A percentile compares a stretch with the other conserved stretches of the same genome.
Conservation (phyloP, 306 rosid genomes). For the Prunus dulcis region DNA sequence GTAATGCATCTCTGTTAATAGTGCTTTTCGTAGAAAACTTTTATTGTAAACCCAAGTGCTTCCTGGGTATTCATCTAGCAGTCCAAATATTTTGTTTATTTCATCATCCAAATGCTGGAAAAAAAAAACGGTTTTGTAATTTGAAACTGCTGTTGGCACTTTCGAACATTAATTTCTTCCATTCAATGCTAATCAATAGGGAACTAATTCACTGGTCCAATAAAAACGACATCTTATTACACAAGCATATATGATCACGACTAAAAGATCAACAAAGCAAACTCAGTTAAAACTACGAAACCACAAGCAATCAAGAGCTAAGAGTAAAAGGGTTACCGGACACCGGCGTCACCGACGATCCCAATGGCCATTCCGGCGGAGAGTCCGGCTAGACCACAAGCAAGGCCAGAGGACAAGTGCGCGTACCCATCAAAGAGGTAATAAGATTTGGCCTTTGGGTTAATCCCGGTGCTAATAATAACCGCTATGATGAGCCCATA, state of each 20-base stretch:
- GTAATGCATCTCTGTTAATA: not conserved
- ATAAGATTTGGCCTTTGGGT: constrained; percentile 75
- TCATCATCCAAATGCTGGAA: not conserved
- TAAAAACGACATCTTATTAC: not conserved
- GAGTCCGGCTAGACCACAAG: constrained; percentile 83
- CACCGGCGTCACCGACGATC: constrained; percentile 83
- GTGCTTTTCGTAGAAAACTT: not conserved
- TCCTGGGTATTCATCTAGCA: not conserved
- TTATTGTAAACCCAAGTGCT: not conserved
- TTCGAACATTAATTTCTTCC: not conserved
- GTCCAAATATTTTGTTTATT: not conserved
- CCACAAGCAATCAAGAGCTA: not conserved
- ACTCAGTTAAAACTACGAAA: not conserved
- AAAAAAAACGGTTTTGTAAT: not conserved
- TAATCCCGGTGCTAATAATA: constrained; percentile 71
- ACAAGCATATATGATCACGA: not conserved
- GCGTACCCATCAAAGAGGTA: constrained; percentile 79
- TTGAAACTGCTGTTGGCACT: not conserved
- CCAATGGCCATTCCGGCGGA: constrained; percentile 87
- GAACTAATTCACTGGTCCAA: not conserved
- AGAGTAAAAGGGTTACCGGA: constrained; percentile 38
- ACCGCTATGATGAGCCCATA: constrained; percentile 74
- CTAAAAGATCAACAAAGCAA: not conserved
- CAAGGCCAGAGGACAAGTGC: constrained; percentile 76
- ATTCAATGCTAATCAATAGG: not conserved